These are phyloP conservation scores for Blastocystis sp. DNA, from an alignment of 352 stramenopile genomes.

Conservation along the genomic window DNA sequence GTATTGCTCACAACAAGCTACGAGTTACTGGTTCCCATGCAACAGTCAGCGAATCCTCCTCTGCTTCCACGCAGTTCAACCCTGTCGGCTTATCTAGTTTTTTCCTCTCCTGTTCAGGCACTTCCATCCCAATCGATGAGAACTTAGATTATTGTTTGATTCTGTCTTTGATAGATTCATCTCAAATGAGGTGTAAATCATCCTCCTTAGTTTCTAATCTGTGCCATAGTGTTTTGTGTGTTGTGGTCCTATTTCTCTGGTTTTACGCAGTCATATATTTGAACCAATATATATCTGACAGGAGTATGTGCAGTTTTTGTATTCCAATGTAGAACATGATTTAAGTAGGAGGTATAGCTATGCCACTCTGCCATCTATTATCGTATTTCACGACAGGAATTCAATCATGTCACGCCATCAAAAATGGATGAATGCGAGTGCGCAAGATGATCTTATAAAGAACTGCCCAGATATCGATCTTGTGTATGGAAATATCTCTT, in stretches of 20 bases:
- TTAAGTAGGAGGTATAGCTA: neutral
- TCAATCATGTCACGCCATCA: neutral
- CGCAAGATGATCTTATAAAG: too few species aligned
- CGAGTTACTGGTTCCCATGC: neutral
- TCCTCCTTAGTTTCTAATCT: neutral
- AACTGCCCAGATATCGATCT: too few species aligned
- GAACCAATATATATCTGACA: too few species aligned
- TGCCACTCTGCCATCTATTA: neutral
- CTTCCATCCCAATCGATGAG: neutral
- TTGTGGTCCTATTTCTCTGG: too few species aligned
- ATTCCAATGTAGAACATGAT: neutral
- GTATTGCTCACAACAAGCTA: neutral
- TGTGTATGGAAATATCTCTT: neutral
- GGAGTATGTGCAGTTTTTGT: too few species aligned
- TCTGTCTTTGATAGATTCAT: neutral
- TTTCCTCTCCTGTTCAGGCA: neutral
- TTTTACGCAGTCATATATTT: too few species aligned
- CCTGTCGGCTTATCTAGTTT: constrained; percentile 17
- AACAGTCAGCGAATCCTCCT: neutral
- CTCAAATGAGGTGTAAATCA: neutral
- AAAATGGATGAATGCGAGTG: neutral
- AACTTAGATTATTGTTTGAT: neutral
- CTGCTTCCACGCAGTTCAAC: neutral
- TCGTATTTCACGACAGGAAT: neutral
- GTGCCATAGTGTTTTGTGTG: too few species aligned